phyloP scores from a whole-genome alignment of 1,139 yeast species.

The Taphrina wiesneri region DNA sequence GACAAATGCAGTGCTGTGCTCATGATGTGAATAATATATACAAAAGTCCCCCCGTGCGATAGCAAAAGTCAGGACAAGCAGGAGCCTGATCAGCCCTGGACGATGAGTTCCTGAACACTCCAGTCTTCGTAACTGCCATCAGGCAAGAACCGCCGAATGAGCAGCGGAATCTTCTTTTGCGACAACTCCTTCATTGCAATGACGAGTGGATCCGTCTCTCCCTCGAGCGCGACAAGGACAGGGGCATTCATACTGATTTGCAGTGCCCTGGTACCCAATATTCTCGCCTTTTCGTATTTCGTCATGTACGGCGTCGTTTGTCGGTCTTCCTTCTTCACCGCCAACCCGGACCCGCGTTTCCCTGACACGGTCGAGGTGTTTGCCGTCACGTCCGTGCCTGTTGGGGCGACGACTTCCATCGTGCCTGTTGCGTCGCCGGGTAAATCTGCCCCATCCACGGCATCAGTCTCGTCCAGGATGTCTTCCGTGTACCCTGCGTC shows the following conservation, averaged over 20 bases:
- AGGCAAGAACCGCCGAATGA: constrained; percentile 91
- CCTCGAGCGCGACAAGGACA: constrained; percentile 94
- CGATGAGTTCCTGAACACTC: constrained; percentile 97
- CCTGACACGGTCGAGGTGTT: constrained; percentile 50
- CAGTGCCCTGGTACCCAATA: constrained; percentile 91
- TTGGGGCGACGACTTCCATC: constrained; percentile 50
- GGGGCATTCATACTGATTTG: constrained; percentile 98
- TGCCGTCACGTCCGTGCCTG: constrained; percentile 70
- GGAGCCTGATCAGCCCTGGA: constrained; percentile 58
- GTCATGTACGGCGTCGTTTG: constrained; percentile 98
- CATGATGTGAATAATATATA: not conserved
- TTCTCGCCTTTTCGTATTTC: constrained; percentile 94
- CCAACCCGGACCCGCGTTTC: constrained; percentile 54
- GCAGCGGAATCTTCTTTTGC: constrained; percentile 91
- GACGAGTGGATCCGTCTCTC: constrained; percentile 98
- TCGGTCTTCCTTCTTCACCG: constrained; percentile 84
- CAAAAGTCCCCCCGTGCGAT: not conserved
- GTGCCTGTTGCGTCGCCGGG: constrained; percentile 70
- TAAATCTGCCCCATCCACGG: constrained; percentile 42
- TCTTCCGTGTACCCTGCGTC: constrained; percentile 39
- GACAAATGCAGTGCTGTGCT: constrained; percentile 2
- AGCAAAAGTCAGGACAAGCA: not conserved
- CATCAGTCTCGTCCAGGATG: constrained; percentile 9
- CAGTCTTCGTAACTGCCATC: constrained; percentile 98
- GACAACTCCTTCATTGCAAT: constrained; percentile 96